Base-by-base conservation (phyloP, 2,329 filamentous ascomycete species). In the Phaeoacremonium minimum region DNA sequence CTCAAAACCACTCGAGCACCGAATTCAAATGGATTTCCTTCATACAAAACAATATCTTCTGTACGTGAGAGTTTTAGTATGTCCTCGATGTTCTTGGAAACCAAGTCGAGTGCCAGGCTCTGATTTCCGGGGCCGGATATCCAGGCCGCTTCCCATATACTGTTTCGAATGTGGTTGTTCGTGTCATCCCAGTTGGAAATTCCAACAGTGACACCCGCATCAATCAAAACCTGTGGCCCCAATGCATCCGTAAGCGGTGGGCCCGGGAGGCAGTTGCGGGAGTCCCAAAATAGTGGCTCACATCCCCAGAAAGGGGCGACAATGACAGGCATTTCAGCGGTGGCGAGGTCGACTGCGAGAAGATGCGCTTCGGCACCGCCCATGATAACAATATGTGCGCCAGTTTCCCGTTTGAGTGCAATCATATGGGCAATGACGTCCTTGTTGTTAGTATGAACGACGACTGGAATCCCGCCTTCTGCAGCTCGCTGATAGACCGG, bases 11-110 rank as follows among this genome's bases (percentile, higher is more conserved):
- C 53, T 36, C 47, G 52, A 2, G 50, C 53, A 3, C 54, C 56
- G 30, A 57, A 53, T 31, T 56, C 45, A 29, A 63, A 44, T 14
- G 59, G 59, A 46, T 60, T 46, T 2, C 57, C 56, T 37, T 62
- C 58, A 33, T 50, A 63, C 12, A 61, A 30, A 7, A 63, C 59
- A 34, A 58, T 55, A 40, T 62, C 59, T 4, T 33, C 36, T 14
- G 45, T 45, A 7, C 44, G 46, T 31, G 54, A 48, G 30, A 61
- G 43, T 5, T 45, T 44, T 15, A 62, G 37, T 16, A 62, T 59
- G 32, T 56, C 46, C 39, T 61, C 56, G 16, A 63, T 47, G 30
- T 61, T 62, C 28, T 43, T 46, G 12, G 52, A 54, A 4, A 63
- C 56, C 5, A 62, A 42, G 30, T 58, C 48, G 7, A 63, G 45